Base-by-base conservation (phyloP, 129 eudicot genomes). In the Apium graveolens region DNA sequence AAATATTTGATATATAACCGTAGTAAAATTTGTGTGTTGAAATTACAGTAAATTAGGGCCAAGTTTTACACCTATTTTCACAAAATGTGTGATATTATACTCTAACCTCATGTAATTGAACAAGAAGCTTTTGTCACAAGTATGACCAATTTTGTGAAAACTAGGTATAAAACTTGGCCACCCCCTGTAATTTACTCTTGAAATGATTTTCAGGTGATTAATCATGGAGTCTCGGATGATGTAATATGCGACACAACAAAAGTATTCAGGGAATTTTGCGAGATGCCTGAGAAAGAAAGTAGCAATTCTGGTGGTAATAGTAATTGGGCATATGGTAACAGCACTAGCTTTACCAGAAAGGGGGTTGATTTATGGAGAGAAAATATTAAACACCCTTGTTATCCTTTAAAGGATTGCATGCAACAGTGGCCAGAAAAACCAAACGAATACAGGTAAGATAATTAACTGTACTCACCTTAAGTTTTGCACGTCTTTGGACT, bases 311-410 rank as follows among this genome's bases (percentile, higher is more conserved):
- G 24, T 48, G 34, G 32, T n/a, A 29, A 29, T 27, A 45, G 35
- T 20, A 46, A 46, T 11, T 44, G 57, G 57, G 63, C 43, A 16
- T 78, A 45, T 32, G 62, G 68, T 11, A 32, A 48, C 75, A 82
- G 78, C 70, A 51, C 45, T 27, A 75, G 35, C 6, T 82, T 55
- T 55, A 73, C 31, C 34, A 73, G 21, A 78, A 60, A 82, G 13
- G 79, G 77, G 51, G 41, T 78, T 72, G 82, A 78, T 72, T 60
- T 73, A 16, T 82, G 85, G 85, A 78, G 75, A 78, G 85, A 82
- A 10, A 69, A 75, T 44, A 32, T 82, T 3, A 73, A 76, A 12
- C 78, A 72, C 32, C 11, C 31, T 31, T 82, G 85, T 51, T 43
- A 75, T 71, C 82, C 82, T 16, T 73, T 82, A 75, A 75, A 82